Evolutionary conservation across 2,329 filamentous ascomycete genomes (phyloP).

Genomic region (Fusarium temperatum): DNA sequence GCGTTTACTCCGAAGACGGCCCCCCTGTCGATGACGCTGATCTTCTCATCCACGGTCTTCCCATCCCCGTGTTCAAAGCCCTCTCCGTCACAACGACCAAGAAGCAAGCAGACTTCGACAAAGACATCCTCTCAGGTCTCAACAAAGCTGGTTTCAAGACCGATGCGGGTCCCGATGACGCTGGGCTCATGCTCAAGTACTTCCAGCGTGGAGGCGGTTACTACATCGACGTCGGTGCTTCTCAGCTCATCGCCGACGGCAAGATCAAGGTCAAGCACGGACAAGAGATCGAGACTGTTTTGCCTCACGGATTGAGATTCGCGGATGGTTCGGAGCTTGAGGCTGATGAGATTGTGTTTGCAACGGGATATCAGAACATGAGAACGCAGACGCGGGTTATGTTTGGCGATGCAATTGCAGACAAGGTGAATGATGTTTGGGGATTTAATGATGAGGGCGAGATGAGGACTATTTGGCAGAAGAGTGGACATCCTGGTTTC

Average conservation of each 20-base stretch:
- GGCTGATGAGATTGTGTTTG: slow-evolving; percentile 71
- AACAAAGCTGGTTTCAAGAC: slow-evolving; percentile 67
- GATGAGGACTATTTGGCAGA: slow-evolving; percentile 65
- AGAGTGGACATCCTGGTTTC: slow-evolving; percentile 69
- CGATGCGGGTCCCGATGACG: slow-evolving; percentile 64
- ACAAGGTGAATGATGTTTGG: slow-evolving; percentile 68
- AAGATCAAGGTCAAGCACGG: slow-evolving; percentile 71
- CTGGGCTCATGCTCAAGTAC: slow-evolving; percentile 70
- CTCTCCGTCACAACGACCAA: slow-evolving; percentile 58
- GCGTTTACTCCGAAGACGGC: slow-evolving; percentile 59
- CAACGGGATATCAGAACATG: slow-evolving; percentile 76
- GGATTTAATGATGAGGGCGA: slow-evolving; percentile 68
- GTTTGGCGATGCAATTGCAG: slow-evolving; percentile 69
- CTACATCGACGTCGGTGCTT: slow-evolving; percentile 75
- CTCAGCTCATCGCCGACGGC: slow-evolving; percentile 68
- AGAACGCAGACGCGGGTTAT: slow-evolving; percentile 67
- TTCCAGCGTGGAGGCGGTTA: slow-evolving; percentile 73
- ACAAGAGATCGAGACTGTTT: slow-evolving; percentile 62
- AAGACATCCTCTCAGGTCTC: slow-evolving; percentile 54
- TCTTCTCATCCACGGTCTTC: slow-evolving; percentile 64
- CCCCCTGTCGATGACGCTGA: slow-evolving; percentile 75
- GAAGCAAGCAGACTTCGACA: slow-evolving; percentile 49
- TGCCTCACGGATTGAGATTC: slow-evolving; percentile 56
- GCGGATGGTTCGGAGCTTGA: slow-evolving; percentile 64
- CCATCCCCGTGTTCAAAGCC: slow-evolving; percentile 68